These are phyloP conservation scores for Claviceps sp. DNA, from an alignment of 2,329 filamentous ascomycete genomes.

Conservation along the genomic window DNA sequence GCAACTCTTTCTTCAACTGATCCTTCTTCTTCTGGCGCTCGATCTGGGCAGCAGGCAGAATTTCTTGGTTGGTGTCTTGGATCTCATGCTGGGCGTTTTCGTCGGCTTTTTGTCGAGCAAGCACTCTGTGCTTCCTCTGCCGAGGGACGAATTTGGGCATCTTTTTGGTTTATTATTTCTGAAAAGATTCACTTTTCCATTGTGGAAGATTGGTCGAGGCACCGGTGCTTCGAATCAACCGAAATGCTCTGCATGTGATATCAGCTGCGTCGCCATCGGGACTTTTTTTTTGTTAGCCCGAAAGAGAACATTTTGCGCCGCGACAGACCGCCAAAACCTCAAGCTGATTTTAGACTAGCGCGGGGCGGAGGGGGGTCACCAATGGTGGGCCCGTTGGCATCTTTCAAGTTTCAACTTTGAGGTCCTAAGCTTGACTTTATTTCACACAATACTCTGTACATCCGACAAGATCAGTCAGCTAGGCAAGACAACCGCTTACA, in stretches of 20 bases:
- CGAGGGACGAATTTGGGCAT: slow-evolving; percentile 49
- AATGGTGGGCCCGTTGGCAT: not conserved
- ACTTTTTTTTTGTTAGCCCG: slow-evolving; percentile 7
- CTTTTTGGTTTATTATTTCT: not conserved
- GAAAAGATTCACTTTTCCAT: not conserved
- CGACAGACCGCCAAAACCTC: slow-evolving; percentile 20
- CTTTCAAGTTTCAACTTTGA: not conserved
- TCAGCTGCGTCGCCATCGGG: not conserved
- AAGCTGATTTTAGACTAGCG: slow-evolving; percentile 20
- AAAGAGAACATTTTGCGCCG: slow-evolving; percentile 21
- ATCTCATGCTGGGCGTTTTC: slow-evolving; percentile 28
- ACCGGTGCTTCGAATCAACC: slow-evolving; percentile 12
- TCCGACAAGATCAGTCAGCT: not conserved
- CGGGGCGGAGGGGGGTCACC: slow-evolving; percentile 12
- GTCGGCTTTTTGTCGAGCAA: slow-evolving; percentile 46
- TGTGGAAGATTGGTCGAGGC: not conserved
- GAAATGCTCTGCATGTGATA: not conserved
- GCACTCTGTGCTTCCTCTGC: slow-evolving; percentile 54
- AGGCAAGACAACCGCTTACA: not conserved
- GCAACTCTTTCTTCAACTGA: slow-evolving; percentile 39
- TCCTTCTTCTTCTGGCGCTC: slow-evolving; percentile 42
- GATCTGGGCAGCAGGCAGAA: slow-evolving; percentile 29
- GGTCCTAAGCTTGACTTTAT: too few species aligned
- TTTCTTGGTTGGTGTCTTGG: slow-evolving; percentile 23
- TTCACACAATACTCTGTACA: not conserved